phyloP scores from a whole-genome alignment of 495 filamentous ascomycete genomes.

The Talaromyces adpressus region DNA sequence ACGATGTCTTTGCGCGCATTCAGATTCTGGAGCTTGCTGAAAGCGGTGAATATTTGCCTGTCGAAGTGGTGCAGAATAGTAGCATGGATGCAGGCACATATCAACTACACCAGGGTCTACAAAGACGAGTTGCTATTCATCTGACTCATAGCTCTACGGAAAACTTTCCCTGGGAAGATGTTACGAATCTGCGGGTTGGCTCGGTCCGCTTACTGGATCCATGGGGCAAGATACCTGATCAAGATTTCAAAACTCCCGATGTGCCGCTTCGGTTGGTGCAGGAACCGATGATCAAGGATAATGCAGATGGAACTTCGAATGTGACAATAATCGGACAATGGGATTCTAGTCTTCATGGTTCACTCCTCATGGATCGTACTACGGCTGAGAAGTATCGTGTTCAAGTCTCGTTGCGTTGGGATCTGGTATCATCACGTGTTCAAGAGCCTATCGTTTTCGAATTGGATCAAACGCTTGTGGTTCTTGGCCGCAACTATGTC shows the following conservation, averaged over 20 bases:
- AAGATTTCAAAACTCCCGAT: conserved; percentile 61
- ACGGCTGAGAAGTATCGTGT: conserved; percentile 89
- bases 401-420: conserved; percentile 78
- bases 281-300: conserved; percentile 67
- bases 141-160: conserved; percentile 86
- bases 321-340: conserved; percentile 83
- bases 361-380: conserved; percentile 78
- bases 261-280: conserved; percentile 69
- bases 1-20: conserved; percentile 82
- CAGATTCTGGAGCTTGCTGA: conserved; percentile 90
- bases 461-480: conserved; percentile 70
- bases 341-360: conserved; percentile 92
- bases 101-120: conserved; percentile 91
- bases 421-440: conserved; percentile 70
- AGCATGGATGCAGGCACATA: conserved; percentile 80
- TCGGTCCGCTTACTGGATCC: conserved; percentile 76
- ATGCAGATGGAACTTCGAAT: conserved; percentile 87
- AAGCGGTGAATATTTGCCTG: conserved; percentile 81
- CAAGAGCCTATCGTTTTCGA: conserved; percentile 79
- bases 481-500: conserved; percentile 76
- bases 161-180: conserved; percentile 76
- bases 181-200: conserved; percentile 66
- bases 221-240: conserved; percentile 74
- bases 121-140: conserved; percentile 79
- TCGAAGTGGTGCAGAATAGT: conserved; percentile 82